These are phyloP conservation scores for Exutisphaerella laricina DNA, from an alignment of 2,329 filamentous ascomycete genomes.

Conservation along the genomic window DNA sequence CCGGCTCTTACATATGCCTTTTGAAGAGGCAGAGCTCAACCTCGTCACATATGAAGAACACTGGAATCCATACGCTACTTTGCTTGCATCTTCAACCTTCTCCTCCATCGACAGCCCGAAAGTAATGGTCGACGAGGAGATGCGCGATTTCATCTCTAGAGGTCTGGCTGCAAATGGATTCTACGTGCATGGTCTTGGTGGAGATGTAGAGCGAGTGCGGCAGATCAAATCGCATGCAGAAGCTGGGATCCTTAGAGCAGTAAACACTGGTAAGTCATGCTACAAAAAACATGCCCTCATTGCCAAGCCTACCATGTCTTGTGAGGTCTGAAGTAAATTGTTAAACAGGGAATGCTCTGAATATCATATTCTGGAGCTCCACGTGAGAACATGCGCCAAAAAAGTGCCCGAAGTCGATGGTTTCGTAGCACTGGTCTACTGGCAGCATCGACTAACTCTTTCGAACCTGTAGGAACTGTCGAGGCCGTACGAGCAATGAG, in stretches of 20 bases:
- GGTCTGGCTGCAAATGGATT: slow-evolving; percentile 52
- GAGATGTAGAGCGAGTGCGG: slow-evolving; percentile 53
- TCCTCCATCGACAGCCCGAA: slow-evolving; percentile 7
- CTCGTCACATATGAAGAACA: slow-evolving; percentile 60
- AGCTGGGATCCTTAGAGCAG: slow-evolving; percentile 53
- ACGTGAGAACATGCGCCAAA: too few relatives aligned
- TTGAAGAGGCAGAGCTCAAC: slow-evolving; percentile 44
- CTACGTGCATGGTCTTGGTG: slow-evolving; percentile 49
- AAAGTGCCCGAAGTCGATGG: too few relatives aligned
- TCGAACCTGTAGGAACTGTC: too few relatives aligned
- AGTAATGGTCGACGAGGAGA: slow-evolving; percentile 62
- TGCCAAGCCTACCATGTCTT: too few relatives aligned
- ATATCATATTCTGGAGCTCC: too few relatives aligned
- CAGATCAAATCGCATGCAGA: slow-evolving; percentile 55
- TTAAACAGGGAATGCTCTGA: too few relatives aligned
- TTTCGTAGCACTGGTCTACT: too few relatives aligned
- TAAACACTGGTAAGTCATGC: slow-evolving; percentile 61
- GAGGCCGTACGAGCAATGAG: slow-evolving; percentile 56
- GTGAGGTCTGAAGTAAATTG: too few relatives aligned
- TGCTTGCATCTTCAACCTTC: slow-evolving; percentile 33
- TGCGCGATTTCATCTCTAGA: slow-evolving; percentile 57
- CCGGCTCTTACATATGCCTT: slow-evolving; percentile 54
- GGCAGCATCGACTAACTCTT: too few relatives aligned
- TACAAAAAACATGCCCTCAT: too few relatives aligned
- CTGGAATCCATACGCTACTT: slow-evolving; percentile 57